phyloP scores from a whole-genome alignment of 352 stramenopile genomes.

The Pythium angustatum region DNA sequence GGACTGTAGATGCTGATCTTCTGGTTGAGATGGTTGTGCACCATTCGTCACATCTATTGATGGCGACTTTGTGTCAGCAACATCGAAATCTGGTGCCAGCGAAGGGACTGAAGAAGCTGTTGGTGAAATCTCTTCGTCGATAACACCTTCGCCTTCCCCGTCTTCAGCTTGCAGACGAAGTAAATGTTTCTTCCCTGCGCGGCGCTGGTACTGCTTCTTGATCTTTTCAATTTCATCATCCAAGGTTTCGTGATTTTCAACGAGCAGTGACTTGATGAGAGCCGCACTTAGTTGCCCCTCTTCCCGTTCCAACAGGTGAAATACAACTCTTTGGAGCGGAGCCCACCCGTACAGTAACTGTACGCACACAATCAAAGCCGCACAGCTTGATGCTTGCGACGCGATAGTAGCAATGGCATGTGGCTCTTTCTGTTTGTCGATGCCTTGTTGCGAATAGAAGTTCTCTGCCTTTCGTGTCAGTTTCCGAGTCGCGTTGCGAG shows the following conservation, averaged over 20 bases:
- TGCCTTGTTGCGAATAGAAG: slow-evolving; percentile 76
- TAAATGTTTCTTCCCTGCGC: slow-evolving; percentile 58
- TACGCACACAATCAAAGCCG: slow-evolving; percentile 74
- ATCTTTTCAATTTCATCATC: slow-evolving; percentile 78
- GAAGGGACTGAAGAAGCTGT: slow-evolving; percentile 18
- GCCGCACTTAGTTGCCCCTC: slow-evolving; percentile 32
- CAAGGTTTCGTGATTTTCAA: slow-evolving; percentile 44
- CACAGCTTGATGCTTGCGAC: slow-evolving; percentile 74
- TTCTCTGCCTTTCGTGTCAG: slow-evolving; percentile 64
- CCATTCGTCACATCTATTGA: neutral
- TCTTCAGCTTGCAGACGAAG: slow-evolving; percentile 37
- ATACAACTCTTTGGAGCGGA: slow-evolving; percentile 61
- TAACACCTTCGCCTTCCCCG: slow-evolving; percentile 19
- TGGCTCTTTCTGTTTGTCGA: slow-evolving; percentile 59
- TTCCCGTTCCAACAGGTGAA: slow-evolving; percentile 57
- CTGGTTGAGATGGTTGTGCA: neutral
- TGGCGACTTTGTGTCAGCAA: neutral
- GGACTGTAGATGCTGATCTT: neutral
- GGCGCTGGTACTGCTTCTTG: slow-evolving; percentile 74
- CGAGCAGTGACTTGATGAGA: slow-evolving; percentile 44
- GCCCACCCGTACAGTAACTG: slow-evolving; percentile 79
- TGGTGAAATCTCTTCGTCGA: slow-evolving; percentile 21
- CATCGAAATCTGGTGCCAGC: neutral
- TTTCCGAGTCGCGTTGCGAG: slow-evolving; percentile 55
- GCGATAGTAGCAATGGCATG: slow-evolving; percentile 74